These are phyloP conservation scores for Atkinsonella texensis DNA, from an alignment of 2,329 filamentous ascomycete species.

Conservation along the genomic window DNA sequence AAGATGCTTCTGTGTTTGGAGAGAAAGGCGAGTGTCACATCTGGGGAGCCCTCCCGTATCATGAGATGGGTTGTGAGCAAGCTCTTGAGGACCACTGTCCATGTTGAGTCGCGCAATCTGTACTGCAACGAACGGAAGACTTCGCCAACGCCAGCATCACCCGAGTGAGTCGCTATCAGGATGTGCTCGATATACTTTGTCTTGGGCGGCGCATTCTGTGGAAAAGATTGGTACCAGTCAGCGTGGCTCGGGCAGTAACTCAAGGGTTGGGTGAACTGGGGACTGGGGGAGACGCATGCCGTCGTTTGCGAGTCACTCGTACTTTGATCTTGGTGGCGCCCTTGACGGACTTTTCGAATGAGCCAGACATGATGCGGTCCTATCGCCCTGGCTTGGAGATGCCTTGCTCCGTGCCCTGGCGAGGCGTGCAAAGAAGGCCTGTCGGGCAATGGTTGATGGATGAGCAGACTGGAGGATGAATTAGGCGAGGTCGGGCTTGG, in stretches of 20 bases:
- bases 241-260: neutral
- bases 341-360: conserved; percentile 98
- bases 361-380: conserved; percentile 54
- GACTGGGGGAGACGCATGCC: neutral
- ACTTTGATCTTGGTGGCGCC: conserved; percentile 98
- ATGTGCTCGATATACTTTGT: conserved; percentile 99
- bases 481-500: conserved; percentile 4
- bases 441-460: conserved; percentile 2
- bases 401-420: neutral
- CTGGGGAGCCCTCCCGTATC: conserved; percentile 87
- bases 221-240: neutral
- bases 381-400: neutral
- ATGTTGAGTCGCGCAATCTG: conserved; percentile 86
- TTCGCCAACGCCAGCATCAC: conserved; percentile 88
- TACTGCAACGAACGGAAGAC: conserved; percentile 87
- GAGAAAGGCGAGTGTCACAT: conserved; percentile 78
- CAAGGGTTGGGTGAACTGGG: neutral
- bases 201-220: conserved; percentile 83
- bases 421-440: neutral
- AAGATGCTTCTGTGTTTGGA: conserved; percentile 72
- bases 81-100: conserved; percentile 99
- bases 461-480: neutral
- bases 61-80: conserved; percentile 93
- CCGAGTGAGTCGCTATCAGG: conserved; percentile 84
- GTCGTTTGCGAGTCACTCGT: conserved; percentile 2